A percentile compares a stretch with the other conserved stretches of the same genome.
phyloP scores from a whole-genome alignment of 2,329 filamentous ascomycete genomes.

The Escovopsis sp. region DNA sequence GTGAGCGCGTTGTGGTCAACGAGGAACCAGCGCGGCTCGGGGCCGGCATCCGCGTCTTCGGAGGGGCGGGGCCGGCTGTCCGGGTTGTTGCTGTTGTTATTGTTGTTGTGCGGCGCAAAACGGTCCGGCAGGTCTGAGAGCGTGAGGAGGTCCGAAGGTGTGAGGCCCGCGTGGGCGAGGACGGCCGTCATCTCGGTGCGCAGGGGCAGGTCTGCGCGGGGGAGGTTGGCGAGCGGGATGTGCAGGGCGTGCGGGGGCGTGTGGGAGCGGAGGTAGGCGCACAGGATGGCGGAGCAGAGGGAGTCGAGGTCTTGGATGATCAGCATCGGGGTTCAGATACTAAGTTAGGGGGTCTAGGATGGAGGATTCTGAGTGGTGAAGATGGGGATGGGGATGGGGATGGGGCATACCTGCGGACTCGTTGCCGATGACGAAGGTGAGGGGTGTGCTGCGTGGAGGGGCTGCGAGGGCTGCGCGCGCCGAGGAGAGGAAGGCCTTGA shows the following conservation, averaged over 20 bases:
- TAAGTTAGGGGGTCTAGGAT: not conserved
- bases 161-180: slow-evolving; percentile 44
- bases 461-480: slow-evolving; percentile 33
- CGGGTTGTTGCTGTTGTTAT: no score
- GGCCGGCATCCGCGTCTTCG: slow-evolving; percentile 23
- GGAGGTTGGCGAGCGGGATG: slow-evolving; percentile 60
- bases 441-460: slow-evolving; percentile 28
- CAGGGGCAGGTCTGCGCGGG: slow-evolving; percentile 51
- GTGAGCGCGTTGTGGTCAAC: slow-evolving; percentile 69
- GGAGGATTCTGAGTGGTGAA: not conserved
- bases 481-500: slow-evolving; percentile 35
- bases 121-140: slow-evolving; percentile 31
- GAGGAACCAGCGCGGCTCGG: slow-evolving; percentile 53
- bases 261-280: slow-evolving; percentile 58
- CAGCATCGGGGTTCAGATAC: not conserved
- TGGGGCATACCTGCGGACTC: slow-evolving; percentile 44
- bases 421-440: slow-evolving; percentile 52
- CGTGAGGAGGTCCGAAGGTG: slow-evolving; percentile 48
- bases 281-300: slow-evolving; percentile 56
- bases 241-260: slow-evolving; percentile 40
- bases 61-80: no score
- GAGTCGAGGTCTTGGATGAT: slow-evolving; percentile 58
- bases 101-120: no score
- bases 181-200: slow-evolving; percentile 58
- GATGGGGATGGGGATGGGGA: not conserved